Evolutionary conservation across 495 filamentous ascomycete species (phyloP).

Genomic region (Penicillium pancosmium): DNA sequence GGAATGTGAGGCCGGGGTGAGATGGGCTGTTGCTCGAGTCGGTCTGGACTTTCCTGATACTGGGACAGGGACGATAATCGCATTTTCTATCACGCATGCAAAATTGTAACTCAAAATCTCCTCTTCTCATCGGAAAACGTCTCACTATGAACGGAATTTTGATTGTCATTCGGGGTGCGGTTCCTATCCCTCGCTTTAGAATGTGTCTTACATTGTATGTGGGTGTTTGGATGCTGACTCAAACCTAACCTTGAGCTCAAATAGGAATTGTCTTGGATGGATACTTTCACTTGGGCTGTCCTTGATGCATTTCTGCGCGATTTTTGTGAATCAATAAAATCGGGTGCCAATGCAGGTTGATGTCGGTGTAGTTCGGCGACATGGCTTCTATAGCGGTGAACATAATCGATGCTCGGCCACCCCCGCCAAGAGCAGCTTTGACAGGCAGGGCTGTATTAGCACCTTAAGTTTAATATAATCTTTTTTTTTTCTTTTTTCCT

Average conservation of each 20-base stretch:
- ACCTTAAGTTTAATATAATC: too few relatives aligned
- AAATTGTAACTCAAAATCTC: not conserved
- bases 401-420: not conserved
- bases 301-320: not conserved
- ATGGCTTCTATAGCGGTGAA: constrained; percentile 8
- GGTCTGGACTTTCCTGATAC: constrained; percentile 10
- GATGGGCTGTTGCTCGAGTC: constrained; percentile 8
- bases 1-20: constrained; percentile 29
- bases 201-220: not conserved
- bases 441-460: not conserved
- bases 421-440: not conserved
- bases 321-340: not conserved
- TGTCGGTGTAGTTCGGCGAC: not conserved
- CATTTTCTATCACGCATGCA: constrained; percentile 1
- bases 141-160: not conserved
- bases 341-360: not conserved
- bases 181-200: constrained; percentile 3
- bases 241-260: not conserved
- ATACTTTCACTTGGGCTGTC: not conserved
- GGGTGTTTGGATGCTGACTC: not conserved
- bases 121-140: not conserved
- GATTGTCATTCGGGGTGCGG: not conserved
- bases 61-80: not conserved
- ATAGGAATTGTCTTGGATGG: not conserved
- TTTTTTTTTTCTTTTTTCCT: too few relatives aligned